A percentile compares a stretch with the other conserved stretches of the same genome.
Evolutionary conservation across 179 eudicot species (phyloP).

Genomic region (Silene coronaria): DNA sequence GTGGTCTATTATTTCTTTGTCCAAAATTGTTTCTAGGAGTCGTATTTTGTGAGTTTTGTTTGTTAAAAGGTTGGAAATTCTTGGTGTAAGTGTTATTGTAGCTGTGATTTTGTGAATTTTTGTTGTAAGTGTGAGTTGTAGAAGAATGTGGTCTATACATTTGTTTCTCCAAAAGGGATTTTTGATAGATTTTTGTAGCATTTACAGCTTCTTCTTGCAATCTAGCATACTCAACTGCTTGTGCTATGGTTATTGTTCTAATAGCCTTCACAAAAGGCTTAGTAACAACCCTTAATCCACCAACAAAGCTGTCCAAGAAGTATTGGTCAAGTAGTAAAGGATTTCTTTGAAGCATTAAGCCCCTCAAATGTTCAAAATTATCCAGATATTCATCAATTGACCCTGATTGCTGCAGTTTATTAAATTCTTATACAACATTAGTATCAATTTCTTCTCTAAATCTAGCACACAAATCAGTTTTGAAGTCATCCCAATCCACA

Average conservation of each 20-base stretch:
- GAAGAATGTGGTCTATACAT: no score
- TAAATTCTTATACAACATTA: neutral
- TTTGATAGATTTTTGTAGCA: neutral
- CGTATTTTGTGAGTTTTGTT: no score
- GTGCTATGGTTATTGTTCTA: neutral
- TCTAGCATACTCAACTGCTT: slow-evolving; percentile 1
- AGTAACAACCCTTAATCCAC: neutral
- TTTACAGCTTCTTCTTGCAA: neutral
- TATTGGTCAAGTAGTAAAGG: neutral
- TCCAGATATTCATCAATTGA: neutral
- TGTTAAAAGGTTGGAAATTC: neutral
- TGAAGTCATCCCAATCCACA: neutral
- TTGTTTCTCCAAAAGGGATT: neutral
- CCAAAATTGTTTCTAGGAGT: no score
- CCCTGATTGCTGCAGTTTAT: neutral
- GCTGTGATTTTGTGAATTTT: neutral
- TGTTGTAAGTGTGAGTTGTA: neutral
- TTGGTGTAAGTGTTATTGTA: neutral
- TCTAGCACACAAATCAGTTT: neutral
- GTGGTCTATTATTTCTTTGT: no score
- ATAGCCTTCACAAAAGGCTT: neutral
- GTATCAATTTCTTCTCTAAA: neutral
- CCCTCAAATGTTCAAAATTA: neutral
- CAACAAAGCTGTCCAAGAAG: neutral
- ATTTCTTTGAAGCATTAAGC: neutral